phyloP scores from a whole-genome alignment of 2,329 filamentous ascomycete genomes.

The Colletotrichum salicis region DNA sequence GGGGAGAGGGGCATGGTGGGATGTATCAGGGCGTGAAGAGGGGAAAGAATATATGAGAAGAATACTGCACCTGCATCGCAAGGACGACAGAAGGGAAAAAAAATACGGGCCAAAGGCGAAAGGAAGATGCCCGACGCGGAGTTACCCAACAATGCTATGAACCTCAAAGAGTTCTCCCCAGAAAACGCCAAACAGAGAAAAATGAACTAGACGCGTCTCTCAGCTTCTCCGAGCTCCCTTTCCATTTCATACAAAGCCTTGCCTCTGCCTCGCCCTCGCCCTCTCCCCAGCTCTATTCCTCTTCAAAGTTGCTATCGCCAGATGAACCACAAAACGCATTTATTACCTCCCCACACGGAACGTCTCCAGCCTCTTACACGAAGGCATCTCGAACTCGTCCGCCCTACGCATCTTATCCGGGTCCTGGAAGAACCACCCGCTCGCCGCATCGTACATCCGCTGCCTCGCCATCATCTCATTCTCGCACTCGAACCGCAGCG shows the following conservation, averaged over 20 bases:
- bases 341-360: constrained; percentile 46
- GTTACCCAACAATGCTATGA: constrained; percentile 11
- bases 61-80: neutral
- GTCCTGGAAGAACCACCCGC: constrained; percentile 89
- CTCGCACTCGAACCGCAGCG: constrained; percentile 78
- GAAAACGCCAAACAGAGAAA: constrained; percentile 5
- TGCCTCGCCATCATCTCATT: constrained; percentile 74
- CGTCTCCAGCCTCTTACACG: constrained; percentile 62
- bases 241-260: constrained; percentile 1
- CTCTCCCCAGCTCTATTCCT: neutral
- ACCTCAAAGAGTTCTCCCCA: neutral
- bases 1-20: neutral
- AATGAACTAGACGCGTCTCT: neutral
- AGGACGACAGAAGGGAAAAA: neutral
- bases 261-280: neutral
- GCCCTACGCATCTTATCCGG: constrained; percentile 81
- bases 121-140: neutral
- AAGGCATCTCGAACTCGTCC: constrained; percentile 60
- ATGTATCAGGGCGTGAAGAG: neutral
- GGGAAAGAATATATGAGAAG: constrained; percentile 1
- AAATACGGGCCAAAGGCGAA: neutral
- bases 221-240: neutral
- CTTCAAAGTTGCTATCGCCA: too few species aligned
- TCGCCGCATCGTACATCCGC: constrained; percentile 78
- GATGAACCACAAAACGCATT: neutral